Evolutionary conservation across 2,329 filamentous ascomycete species (phyloP).

Genomic region (Pyricularia sp.): DNA sequence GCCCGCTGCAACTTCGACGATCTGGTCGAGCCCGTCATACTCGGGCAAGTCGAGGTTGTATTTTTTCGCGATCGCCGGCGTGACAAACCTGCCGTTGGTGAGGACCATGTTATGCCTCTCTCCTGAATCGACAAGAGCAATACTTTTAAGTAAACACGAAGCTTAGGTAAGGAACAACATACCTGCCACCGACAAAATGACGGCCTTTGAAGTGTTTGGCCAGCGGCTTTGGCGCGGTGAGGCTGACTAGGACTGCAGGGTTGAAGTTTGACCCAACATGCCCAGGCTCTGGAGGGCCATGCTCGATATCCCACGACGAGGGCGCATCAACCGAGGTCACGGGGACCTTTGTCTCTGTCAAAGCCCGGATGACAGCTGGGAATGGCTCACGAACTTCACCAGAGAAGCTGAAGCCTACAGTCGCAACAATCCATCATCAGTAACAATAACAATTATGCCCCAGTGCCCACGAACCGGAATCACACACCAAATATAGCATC

Average conservation of each 20-base stretch:
- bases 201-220: slow-evolving; percentile 75
- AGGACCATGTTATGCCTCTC: background rate
- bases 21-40: slow-evolving; percentile 81
- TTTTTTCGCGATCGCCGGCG: slow-evolving; percentile 67
- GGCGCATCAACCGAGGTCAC: slow-evolving; percentile 89
- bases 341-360: slow-evolving; percentile 64
- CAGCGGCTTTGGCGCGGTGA: slow-evolving; percentile 90
- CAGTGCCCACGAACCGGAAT: background rate
- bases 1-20: slow-evolving; percentile 60
- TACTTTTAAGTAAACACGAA: slow-evolving; percentile 3
- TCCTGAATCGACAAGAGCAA: background rate
- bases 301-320: slow-evolving; percentile 88
- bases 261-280: slow-evolving; percentile 68
- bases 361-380: slow-evolving; percentile 64
- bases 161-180: slow-evolving; percentile 20
- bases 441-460: background rate
- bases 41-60: slow-evolving; percentile 75
- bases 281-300: slow-evolving; percentile 68
- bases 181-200: slow-evolving; percentile 86
- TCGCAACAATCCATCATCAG: background rate
- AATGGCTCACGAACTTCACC: slow-evolving; percentile 93
- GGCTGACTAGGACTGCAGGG: slow-evolving; percentile 71
- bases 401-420: slow-evolving; percentile 76
- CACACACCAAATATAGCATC: slow-evolving; percentile 82
- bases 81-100: slow-evolving; percentile 58